Base-by-base conservation (phyloP, 2,329 filamentous ascomycete species). In the Canariomyces notabilis region DNA sequence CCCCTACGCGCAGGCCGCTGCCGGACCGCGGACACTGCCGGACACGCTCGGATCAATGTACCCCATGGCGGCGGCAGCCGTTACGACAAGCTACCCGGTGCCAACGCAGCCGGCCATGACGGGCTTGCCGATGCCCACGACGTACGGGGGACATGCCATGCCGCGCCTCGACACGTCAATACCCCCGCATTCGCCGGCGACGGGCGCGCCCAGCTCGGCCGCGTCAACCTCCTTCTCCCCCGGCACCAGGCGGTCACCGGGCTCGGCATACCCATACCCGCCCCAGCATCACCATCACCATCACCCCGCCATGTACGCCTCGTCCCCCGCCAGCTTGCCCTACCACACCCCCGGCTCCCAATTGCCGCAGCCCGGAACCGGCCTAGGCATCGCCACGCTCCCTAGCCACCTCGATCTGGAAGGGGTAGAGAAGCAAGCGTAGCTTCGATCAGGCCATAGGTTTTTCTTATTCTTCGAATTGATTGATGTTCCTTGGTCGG, bases 21-120 rank as follows among this genome's bases (percentile, higher is more conserved):
- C 56, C 7, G 55, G 49, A 5, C 57, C 58, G 6, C 55, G 58
- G 40, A 60, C 58, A 8, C 46, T 60, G 16, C 58, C 58, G 4
- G 57, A 57, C 20, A 37, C 53, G n/a, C 43, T 48, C n/a, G 41
- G 40, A 1, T 41, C 44, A 5, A 44, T 57, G 20, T 54, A 57
- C 42, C 53, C 57, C 9, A 29, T n/a, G n/a, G n/a, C n/a, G n/a
- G n/a, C n/a, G n/a, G n/a, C n/a, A n/a, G n/a, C 26, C 11, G 37
- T 55, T 19, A 39, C 51, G n/a, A 49, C 51, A 4, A 44, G 42
- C 29, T 55, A 55, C 26, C 46, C 50, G 12, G 33, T 52, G 16
- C 35, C 44, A 7, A 48, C 50, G 9, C 50, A 50, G 16, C 50
- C 50, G 2, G 45, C 49, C 16, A 33, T 54, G 16, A 26, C 49